phyloP scores from a whole-genome alignment of 495 filamentous ascomycete genomes.

The Platismatia glauca region DNA sequence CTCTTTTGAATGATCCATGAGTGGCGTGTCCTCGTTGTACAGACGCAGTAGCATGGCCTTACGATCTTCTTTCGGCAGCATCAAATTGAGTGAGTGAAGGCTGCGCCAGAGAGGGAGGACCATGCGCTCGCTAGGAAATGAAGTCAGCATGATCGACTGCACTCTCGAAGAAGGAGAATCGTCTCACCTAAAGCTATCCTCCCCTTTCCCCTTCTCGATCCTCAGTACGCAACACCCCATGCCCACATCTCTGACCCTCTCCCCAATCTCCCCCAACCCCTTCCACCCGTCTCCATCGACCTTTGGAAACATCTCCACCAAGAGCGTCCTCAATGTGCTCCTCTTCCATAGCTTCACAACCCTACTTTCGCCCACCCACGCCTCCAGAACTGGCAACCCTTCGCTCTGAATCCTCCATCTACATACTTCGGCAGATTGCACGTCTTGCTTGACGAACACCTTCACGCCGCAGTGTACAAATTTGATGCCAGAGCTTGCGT shows the following conservation, averaged over 20 bases:
- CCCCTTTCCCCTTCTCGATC: conserved; percentile 59
- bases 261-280: conserved; percentile 76
- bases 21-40: conserved; percentile 72
- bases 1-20: conserved; percentile 41
- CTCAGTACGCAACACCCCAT: conserved; percentile 90
- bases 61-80: conserved; percentile 94
- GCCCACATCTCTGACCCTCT: conserved; percentile 64
- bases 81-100: conserved; percentile 77
- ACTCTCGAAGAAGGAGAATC: neutral
- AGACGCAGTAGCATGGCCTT: conserved; percentile 84
- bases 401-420: conserved; percentile 93
- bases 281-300: conserved; percentile 58
- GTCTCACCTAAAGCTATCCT: conserved; percentile 58
- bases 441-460: conserved; percentile 97
- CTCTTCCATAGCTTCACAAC: conserved; percentile 65
- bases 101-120: conserved; percentile 88
- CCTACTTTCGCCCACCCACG: conserved; percentile 72
- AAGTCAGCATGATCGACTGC: conserved; percentile 17
- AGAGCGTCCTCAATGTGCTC: conserved; percentile 64
- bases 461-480: conserved; percentile 96
- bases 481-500: conserved; percentile 83
- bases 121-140: conserved; percentile 54
- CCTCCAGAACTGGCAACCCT: conserved; percentile 76
- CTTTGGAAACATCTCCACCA: conserved; percentile 94
- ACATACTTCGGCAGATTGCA: conserved; percentile 72